Evolutionary conservation across 176 grass and related monocot species (phyloP), one percentile per base, ranked within the genome.

Genomic region (Oryza glaberrima): DNA sequence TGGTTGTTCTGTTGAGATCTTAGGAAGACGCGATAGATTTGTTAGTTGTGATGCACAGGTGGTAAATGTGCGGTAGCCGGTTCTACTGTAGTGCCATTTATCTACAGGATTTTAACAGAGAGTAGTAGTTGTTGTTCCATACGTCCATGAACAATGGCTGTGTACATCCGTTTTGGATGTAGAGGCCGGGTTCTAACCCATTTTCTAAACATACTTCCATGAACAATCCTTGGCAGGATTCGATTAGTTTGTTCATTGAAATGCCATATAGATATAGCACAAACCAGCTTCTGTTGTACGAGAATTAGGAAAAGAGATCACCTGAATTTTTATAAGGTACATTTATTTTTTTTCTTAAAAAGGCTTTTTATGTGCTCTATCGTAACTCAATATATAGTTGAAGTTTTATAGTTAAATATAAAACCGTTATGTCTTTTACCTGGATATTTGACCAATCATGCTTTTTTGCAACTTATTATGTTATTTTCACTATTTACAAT

Each of bases 61-160:
- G 36, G 36, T 43, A 81, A 67, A n/a, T 76, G 28, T 74, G 3
- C 44, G 13, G 47, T 15, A 41, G 28, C 20, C 44, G 30, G n/a
- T 34, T 56, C 23, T 77, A 77, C 19, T 58, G 10, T 41, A 68
- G n/a, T 78, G 51, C 36, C 26, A 86, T 63, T 86, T 72, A 23
- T 67, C 35, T 32, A 66, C 44, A 52, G 10, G 16, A 75, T 63
- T 66, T 72, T 72, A 36, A 5, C 52, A 58, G 67, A 69, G 61
- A 76, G 75, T 22, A 81, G 47, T 3, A 20, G n/a, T 11, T 23
- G 20, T 11, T 23, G 58, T 11, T 22, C 2, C 58, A 23, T 63
- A 22, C 17, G 2, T 63, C n/a, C 13, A 63, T 63, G 20, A 63
- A 63, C 58, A 22, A 63, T 63, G 40, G 40, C 40, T 41, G 40